Base-by-base conservation (phyloP, 148 eudicot genomes). In the Vaccinium darrowii region DNA sequence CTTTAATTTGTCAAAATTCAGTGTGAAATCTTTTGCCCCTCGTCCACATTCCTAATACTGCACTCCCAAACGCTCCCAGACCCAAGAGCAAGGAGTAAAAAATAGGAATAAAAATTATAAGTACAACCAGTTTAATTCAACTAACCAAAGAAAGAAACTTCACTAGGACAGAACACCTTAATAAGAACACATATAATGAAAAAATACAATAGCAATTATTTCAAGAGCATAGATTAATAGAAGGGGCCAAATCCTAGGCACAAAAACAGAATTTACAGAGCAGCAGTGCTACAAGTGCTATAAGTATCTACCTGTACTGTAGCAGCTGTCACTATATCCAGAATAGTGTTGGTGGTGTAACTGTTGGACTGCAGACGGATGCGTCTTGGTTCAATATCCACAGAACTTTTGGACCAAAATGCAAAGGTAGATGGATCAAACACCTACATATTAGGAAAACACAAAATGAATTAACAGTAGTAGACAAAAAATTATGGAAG, bases 321-420 rank as follows among this genome's bases (percentile, higher is more conserved):
- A 50, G 95, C 98, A 78, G 98, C 98, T 47, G 98, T 96, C 62
- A 93, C 97, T 51, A 92, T 96, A 58, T 96, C 98, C 87, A 96
- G 84, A 85, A 96, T 84, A 77, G 98, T 93, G 84, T 90, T 91
- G 80, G 98, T 92, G 58, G 98, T 94, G 86, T 95, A 92, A 88
- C 95, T 92, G 86, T 91, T 96, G 65, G 98, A 96, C 90, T 93
- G 92, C 84, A 96, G 86, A 82, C 98, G 92, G 79, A 96, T 96
- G 54, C 98, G 99, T 72, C 93, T 92, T 82, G 99, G 92, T 69
- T 96, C 99, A 89, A 93, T 82, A 86, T 96, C 99, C 83, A 94
- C 98, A 75, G 94, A 83, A 76, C 92, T 94, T 90, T 94, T 96
- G 71, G 99, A 90, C 99, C 99, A 96, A 87, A 94, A 94, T 43